phyloP scores from a whole-genome alignment of 1,139 yeast genomes.

The Sugiyamaella novakii region DNA sequence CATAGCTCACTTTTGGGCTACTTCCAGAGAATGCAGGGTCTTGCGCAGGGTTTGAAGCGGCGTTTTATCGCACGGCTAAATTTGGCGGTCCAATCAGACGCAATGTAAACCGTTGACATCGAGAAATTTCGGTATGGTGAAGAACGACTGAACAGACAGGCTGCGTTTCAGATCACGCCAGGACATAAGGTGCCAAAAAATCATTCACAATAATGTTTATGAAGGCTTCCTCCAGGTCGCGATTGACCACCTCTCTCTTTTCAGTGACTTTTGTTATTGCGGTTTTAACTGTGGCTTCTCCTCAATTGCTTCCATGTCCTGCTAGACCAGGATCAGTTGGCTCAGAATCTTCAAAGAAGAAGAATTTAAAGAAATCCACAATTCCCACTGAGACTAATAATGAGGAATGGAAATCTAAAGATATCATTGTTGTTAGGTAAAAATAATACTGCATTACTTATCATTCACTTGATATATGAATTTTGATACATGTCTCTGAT shows the following conservation, averaged over 20 bases:
- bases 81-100: slow-evolving; percentile 11
- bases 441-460: too few species aligned
- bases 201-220: slow-evolving; percentile 43
- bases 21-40: neutral
- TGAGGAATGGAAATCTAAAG: slow-evolving; percentile 21
- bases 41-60: neutral
- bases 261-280: slow-evolving; percentile 77
- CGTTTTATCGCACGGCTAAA: slow-evolving; percentile 1
- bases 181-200: neutral
- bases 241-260: slow-evolving; percentile 66
- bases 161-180: neutral
- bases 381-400: slow-evolving; percentile 17
- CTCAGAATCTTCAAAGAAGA: slow-evolving; percentile 22
- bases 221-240: slow-evolving; percentile 58
- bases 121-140: neutral
- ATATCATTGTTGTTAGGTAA: slow-evolving; percentile 20
- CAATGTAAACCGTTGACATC: slow-evolving; percentile 8
- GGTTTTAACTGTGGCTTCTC: slow-evolving; percentile 67
- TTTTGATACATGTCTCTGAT: too few species aligned
- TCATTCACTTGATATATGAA: too few species aligned
- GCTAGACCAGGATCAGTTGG: slow-evolving; percentile 47
- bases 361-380: slow-evolving; percentile 2
- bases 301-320: slow-evolving; percentile 75
- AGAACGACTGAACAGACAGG: neutral
- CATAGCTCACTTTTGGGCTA: too few species aligned